Evolutionary conservation across 1,139 yeast species (phyloP).

Genomic region (Kazachstania sp.): DNA sequence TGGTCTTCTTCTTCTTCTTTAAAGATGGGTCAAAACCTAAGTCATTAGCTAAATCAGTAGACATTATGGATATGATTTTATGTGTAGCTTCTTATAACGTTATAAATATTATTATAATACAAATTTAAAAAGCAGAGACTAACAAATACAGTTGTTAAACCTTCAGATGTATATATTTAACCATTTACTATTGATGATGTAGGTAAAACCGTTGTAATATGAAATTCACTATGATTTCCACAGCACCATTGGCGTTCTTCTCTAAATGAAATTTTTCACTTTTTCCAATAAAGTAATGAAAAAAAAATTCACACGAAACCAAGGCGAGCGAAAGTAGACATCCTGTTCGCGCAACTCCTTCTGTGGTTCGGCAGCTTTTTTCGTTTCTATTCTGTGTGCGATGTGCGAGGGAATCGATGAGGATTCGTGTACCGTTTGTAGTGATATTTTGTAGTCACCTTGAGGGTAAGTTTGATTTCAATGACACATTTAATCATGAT

Average conservation of each 20-base stretch:
- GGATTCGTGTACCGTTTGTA: neutral
- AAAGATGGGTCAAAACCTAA: slow-evolving; percentile 69
- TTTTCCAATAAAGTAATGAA: neutral
- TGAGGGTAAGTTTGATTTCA: neutral
- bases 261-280: neutral
- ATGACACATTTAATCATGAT: neutral
- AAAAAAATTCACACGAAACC: neutral
- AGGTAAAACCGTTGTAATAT: neutral
- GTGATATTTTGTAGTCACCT: neutral
- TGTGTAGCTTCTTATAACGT: neutral
- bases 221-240: neutral
- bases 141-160: neutral
- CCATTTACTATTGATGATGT: neutral
- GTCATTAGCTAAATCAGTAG: slow-evolving; percentile 38
- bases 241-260: neutral
- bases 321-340: neutral
- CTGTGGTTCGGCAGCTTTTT: too few species aligned
- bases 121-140: neutral
- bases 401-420: neutral
- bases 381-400: neutral
- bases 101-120: neutral
- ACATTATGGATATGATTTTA: slow-evolving; percentile 12
- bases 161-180: neutral
- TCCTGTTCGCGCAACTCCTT: too few species aligned
- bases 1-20: slow-evolving; percentile 79